Percentiles rank a stretch among this genome's conserved stretches.
Evolutionary conservation across 495 filamentous ascomycete species (phyloP).

Genomic region (Talaromyces borbonicus): DNA sequence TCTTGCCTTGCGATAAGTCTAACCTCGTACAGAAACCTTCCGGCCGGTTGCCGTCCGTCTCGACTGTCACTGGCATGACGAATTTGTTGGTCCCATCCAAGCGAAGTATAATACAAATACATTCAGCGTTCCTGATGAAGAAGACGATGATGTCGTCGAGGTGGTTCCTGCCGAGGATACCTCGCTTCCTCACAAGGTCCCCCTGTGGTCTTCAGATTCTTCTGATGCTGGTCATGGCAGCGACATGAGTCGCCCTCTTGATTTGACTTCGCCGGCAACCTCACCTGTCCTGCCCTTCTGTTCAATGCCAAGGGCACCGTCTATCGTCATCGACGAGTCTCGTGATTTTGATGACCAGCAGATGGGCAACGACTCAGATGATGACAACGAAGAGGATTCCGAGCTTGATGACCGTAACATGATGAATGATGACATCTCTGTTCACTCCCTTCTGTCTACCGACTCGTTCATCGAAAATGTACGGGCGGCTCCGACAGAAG

Average conservation of each 20-base stretch:
- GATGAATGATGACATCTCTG: no score
- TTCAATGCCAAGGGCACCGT: not conserved
- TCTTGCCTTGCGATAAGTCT: not conserved
- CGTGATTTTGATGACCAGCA: no score
- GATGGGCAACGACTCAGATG: no score
- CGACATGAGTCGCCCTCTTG: conserved; percentile 14
- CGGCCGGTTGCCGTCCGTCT: conserved; percentile 28
- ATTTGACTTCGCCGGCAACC: conserved; percentile 14
- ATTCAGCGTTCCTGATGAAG: conserved; percentile 38
- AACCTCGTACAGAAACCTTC: conserved; percentile 24
- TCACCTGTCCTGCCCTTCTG: conserved; percentile 8
- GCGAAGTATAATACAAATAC: conserved; percentile 22
- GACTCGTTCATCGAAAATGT: no score
- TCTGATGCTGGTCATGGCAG: conserved; percentile 13
- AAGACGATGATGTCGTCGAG: conserved; percentile 22
- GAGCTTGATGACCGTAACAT: no score
- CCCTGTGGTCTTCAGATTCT: not conserved
- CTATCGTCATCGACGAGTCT: not conserved
- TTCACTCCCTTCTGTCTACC: no score
- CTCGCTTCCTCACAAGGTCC: not conserved
- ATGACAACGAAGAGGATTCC: not conserved
- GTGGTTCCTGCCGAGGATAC: not conserved
- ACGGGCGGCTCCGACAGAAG: no score
- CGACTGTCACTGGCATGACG: conserved; percentile 22
- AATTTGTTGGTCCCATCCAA: not conserved